Conservation (phyloP, 345 rosid species). For the Arabis alpina region DNA sequence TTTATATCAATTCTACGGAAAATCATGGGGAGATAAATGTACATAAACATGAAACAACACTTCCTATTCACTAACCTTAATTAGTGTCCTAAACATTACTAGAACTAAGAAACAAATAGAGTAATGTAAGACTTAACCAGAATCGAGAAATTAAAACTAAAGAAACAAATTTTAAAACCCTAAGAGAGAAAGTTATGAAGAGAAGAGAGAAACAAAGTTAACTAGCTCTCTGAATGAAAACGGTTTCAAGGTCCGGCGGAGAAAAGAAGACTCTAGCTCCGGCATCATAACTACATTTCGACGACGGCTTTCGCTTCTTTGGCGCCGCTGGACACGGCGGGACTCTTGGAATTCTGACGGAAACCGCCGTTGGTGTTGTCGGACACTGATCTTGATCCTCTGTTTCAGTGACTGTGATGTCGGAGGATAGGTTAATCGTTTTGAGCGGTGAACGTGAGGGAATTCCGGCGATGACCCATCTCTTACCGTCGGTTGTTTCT, state of each 20-base stretch:
- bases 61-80: slow-evolving; percentile 29
- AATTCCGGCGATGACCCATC: slow-evolving; percentile 64
- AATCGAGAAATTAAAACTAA: slow-evolving; percentile 1
- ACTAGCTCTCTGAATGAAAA: slow-evolving; percentile 49
- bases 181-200: slow-evolving; percentile 3
- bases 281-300: slow-evolving; percentile 46
- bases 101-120: slow-evolving; percentile 10
- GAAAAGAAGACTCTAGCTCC: slow-evolving; percentile 50
- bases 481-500: slow-evolving; percentile 45
- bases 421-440: slow-evolving; percentile 50
- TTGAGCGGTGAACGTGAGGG: slow-evolving; percentile 64
- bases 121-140: slow-evolving; percentile 7
- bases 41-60: slow-evolving; percentile 22
- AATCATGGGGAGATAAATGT: slow-evolving; percentile 12
- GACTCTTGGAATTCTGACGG: slow-evolving; percentile 54
- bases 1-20: neutral
- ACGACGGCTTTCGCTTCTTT: slow-evolving; percentile 59
- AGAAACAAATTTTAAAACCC: slow-evolving; percentile 4
- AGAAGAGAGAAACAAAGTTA: slow-evolving; percentile 29
- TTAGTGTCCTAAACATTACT: slow-evolving; percentile 19
- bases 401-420: slow-evolving; percentile 37
- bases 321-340: slow-evolving; percentile 78
- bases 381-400: slow-evolving; percentile 48
- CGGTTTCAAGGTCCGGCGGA: slow-evolving; percentile 67
- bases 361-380: slow-evolving; percentile 62